Base-by-base conservation (phyloP, 2,329 filamentous ascomycete genomes). In the Aspergillus fijiensis region DNA sequence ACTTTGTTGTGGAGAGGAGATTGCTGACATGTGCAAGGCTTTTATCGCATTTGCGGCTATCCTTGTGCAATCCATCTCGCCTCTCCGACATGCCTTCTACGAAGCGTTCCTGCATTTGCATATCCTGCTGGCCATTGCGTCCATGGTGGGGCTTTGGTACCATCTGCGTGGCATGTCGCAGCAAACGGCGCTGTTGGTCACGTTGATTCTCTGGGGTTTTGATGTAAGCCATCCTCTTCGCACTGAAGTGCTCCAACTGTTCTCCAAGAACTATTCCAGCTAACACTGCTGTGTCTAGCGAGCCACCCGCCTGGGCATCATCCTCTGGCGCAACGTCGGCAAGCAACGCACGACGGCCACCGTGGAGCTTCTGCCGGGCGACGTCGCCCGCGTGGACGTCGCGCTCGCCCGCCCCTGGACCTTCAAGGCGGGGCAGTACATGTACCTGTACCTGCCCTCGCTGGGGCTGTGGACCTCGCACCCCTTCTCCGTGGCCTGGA, bases 371-470 rank as follows among this genome's bases (percentile, higher is more conserved):
- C 75, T 87, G 49, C 81, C 83, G 2, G 80, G 80, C 19, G 81
- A 84, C 63, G 83, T 85, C 14, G 83, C 81, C 56, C 80, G 84
- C 29, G 81, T 75, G 5, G 70, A 72, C 19, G 67, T 75, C 2
- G 65, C 68, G 4, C 64, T 74, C 23, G 67, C 72, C 5, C 64
- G 73, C 5, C 62, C 70, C 4, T 74, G 72, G 72, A 68, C 58
- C 6, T 74, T 75, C 62, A 68, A 65, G 6, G 65, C 84, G 74
- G 49, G 84, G 76, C 66, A 83, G 77, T 72, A 86, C 67, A 82
- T 84, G 25, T 85, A 86, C 70, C 77, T 83, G 31, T 86, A 85
- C 72, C 77, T 86, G 57, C 84, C 84, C 0, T 70, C 68, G 4
- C 51, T 78, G 14, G 75, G 76, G 0, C 58, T 74, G 39, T 79